These are phyloP conservation scores for Trichothecium roseum DNA, from an alignment of 2,329 filamentous ascomycete genomes.

Conservation along the genomic window DNA sequence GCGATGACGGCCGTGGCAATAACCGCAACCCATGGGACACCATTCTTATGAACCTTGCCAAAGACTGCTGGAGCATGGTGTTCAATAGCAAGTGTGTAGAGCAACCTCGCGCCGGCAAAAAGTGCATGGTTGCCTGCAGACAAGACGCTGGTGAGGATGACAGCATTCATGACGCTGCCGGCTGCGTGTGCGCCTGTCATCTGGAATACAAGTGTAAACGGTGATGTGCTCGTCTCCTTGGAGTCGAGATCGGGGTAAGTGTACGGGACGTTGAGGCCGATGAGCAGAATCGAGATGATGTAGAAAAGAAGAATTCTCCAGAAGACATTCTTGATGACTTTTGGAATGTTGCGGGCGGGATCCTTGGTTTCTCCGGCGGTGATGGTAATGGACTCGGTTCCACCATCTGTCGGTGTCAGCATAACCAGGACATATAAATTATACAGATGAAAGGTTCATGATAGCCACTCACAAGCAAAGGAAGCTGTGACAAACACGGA, in stretches of 20 bases:
- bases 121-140: constrained; percentile 26
- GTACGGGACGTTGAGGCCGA: constrained; percentile 4
- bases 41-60: constrained; percentile 21
- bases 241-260: constrained; percentile 1
- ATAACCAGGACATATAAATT: background rate
- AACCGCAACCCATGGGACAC: constrained; percentile 27
- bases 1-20: constrained; percentile 45
- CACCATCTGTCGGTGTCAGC: constrained; percentile 14
- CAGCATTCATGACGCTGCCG: constrained; percentile 48
- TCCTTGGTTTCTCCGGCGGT: constrained; percentile 57
- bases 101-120: constrained; percentile 21
- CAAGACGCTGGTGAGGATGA: constrained; percentile 27
- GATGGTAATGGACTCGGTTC: constrained; percentile 55
- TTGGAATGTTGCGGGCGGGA: constrained; percentile 48
- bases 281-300: constrained; percentile 37
- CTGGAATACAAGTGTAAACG: constrained; percentile 48
- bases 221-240: constrained; percentile 19
- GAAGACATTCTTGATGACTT: constrained; percentile 55
- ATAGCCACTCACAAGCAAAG: constrained; percentile 41
- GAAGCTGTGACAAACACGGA: constrained; percentile 35
- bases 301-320: constrained; percentile 50
- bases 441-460: background rate
- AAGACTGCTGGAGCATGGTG: constrained; percentile 47
- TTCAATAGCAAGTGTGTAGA: constrained; percentile 25
- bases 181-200: constrained; percentile 41